Conservation (phyloP, 768 basidiomycete species). For the Leucogyrophana mollusca region DNA sequence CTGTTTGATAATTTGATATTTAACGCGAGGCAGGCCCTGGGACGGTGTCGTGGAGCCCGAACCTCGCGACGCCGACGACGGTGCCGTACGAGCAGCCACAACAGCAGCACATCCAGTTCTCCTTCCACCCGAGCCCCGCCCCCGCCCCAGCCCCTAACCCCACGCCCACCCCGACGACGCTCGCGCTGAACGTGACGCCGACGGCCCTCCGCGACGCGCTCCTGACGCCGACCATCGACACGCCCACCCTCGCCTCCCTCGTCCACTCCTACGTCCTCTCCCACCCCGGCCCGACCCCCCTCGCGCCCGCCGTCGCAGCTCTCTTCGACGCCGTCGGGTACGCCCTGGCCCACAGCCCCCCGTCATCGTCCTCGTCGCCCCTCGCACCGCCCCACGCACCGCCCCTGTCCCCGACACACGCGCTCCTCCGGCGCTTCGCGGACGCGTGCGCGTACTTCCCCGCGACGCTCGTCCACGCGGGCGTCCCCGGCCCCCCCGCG, state of each 20-base stretch:
- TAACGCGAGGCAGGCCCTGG: constrained; percentile 1
- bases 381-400: too few species aligned
- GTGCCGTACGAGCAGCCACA: constrained; percentile 36
- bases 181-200: constrained; percentile 28
- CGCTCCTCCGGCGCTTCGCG: constrained; percentile 49
- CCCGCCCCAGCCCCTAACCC: constrained; percentile 35
- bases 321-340: constrained; percentile 50
- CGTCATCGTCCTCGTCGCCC: background rate
- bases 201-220: constrained; percentile 31
- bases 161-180: too few species aligned
- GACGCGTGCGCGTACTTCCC: constrained; percentile 54
- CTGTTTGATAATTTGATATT: too few species aligned
- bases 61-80: constrained; percentile 32
- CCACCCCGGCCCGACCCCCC: constrained; percentile 48
- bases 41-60: constrained; percentile 42
- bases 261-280: constrained; percentile 48
- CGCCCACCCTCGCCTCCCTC: constrained; percentile 50
- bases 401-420: constrained; percentile 30
- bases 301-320: constrained; percentile 49
- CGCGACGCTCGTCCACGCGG: constrained; percentile 49
- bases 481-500: constrained; percentile 51
- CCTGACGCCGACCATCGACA: constrained; percentile 38
- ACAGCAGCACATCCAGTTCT: constrained; percentile 43
- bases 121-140: constrained; percentile 42
- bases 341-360: constrained; percentile 21